A percentile compares a stretch with the other conserved stretches of the same genome.
phyloP scores from a whole-genome alignment of 768 basidiomycete species.

The Nidularia pulvinata region DNA sequence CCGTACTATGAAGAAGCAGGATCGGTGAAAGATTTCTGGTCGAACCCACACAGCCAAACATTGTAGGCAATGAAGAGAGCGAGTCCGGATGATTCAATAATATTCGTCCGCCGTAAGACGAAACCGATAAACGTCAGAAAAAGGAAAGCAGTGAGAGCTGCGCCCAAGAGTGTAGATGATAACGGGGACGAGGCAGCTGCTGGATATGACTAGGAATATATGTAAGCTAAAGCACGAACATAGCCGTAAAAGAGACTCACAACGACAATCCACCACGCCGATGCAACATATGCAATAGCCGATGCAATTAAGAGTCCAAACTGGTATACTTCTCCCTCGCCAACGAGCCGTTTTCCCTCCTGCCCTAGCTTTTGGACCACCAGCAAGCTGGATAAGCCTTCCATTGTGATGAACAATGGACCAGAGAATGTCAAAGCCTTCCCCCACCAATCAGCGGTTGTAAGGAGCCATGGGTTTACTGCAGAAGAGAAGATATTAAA shows the following conservation, averaged over 20 bases:
- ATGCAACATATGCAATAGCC: conserved; percentile 77
- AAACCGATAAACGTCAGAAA: conserved; percentile 95
- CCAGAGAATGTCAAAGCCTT: conserved; percentile 67
- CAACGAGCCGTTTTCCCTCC: conserved; percentile 69
- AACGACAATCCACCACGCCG: conserved; percentile 86
- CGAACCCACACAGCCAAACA: conserved; percentile 87
- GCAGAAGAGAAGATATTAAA: conserved; percentile 82
- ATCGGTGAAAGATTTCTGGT: conserved; percentile 70
- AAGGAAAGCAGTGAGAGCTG: conserved; percentile 83
- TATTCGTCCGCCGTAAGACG: conserved; percentile 83
- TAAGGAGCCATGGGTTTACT: conserved; percentile 54
- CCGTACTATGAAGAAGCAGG: conserved; percentile 80
- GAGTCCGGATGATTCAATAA: conserved; percentile 89
- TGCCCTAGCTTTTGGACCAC: conserved; percentile 84
- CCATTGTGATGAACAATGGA: conserved; percentile 79
- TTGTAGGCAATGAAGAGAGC: conserved; percentile 90
- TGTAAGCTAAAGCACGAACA: conserved; percentile 4
- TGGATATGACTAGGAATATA: conserved; percentile 64
- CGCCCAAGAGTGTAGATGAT: conserved; percentile 87
- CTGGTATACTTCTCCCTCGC: conserved; percentile 72
- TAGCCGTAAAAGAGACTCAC: conserved; percentile 39
- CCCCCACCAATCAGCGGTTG: conserved; percentile 72
- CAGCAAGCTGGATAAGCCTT: conserved; percentile 82
- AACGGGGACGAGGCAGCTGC: conserved; percentile 82
- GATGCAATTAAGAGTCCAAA: conserved; percentile 75